phyloP scores from a whole-genome alignment of 2,329 filamentous ascomycete genomes.

The Aspergillus versicolor region DNA sequence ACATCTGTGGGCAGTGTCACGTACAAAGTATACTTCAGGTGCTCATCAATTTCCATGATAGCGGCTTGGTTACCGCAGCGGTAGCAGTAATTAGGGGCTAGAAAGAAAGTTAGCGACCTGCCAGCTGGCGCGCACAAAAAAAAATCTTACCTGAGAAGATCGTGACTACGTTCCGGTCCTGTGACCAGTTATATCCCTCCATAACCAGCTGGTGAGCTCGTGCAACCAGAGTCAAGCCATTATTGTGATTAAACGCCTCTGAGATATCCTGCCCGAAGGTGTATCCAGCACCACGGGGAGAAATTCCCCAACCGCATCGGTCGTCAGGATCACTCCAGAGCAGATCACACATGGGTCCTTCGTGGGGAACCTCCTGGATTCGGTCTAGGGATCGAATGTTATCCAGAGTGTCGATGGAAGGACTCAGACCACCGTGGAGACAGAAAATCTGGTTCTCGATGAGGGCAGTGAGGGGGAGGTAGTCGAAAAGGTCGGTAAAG shows the following conservation, averaged over 20 bases:
- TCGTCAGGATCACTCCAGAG: slow-evolving; percentile 99
- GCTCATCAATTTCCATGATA: slow-evolving; percentile 99
- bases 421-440: slow-evolving; percentile 92
- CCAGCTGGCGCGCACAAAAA: neutral
- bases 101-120: slow-evolving; percentile 24
- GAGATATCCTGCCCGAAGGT: slow-evolving; percentile 97
- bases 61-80: slow-evolving; percentile 97
- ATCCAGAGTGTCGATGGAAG: slow-evolving; percentile 92
- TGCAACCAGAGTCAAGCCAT: slow-evolving; percentile 91
- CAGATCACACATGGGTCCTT: slow-evolving; percentile 96
- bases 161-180: slow-evolving; percentile 96
- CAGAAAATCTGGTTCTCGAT: slow-evolving; percentile 99
- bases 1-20: slow-evolving; percentile 40
- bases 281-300: slow-evolving; percentile 89
- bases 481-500: slow-evolving; percentile 98
- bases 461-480: slow-evolving; percentile 91
- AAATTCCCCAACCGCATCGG: slow-evolving; percentile 93
- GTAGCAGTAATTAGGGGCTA: slow-evolving; percentile 93
- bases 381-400: slow-evolving; percentile 94
- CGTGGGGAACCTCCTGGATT: slow-evolving; percentile 97
- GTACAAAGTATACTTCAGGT: slow-evolving; percentile 99
- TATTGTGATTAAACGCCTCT: slow-evolving; percentile 99
- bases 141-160: slow-evolving; percentile 79
- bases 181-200: slow-evolving; percentile 99
- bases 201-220: slow-evolving; percentile 97